Percentiles rank a stretch among this genome's conserved stretches.
Evolutionary conservation across 2,329 filamentous ascomycete species (phyloP).

Genomic region (Alternaria triticina): DNA sequence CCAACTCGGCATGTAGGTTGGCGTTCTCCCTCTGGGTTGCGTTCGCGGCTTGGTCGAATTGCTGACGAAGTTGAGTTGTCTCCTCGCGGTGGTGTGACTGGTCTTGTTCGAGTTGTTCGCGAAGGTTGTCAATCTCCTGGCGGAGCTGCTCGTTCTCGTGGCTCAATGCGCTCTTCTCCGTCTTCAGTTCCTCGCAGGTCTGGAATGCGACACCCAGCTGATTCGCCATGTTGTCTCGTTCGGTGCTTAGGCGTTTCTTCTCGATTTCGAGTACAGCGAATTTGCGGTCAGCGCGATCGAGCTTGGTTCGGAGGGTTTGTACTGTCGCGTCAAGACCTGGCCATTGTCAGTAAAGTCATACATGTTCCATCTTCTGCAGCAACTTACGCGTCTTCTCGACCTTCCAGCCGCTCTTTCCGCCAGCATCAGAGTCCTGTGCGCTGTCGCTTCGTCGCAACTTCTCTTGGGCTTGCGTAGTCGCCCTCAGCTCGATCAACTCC

Average conservation of each 20-base stretch:
- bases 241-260: constrained; percentile 66
- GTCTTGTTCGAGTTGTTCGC: constrained; percentile 41
- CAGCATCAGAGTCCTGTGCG: constrained; percentile 56
- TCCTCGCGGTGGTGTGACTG: constrained; percentile 43
- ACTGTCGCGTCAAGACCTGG: constrained; percentile 66
- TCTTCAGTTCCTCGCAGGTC: constrained; percentile 60
- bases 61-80: constrained; percentile 41
- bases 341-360: constrained; percentile 13
- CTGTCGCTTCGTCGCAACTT: constrained; percentile 54
- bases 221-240: constrained; percentile 69
- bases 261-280: constrained; percentile 68
- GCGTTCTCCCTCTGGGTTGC: constrained; percentile 43
- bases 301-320: constrained; percentile 64
- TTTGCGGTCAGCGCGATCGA: constrained; percentile 69
- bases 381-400: constrained; percentile 64
- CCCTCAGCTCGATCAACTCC: constrained; percentile 59
- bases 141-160: constrained; percentile 47
- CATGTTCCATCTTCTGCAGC: rapidly evolving
- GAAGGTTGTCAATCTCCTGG: constrained; percentile 45
- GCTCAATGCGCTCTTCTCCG: constrained; percentile 50
- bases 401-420: constrained; percentile 46
- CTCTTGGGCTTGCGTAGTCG: constrained; percentile 53
- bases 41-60: constrained; percentile 42
- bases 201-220: constrained; percentile 67
- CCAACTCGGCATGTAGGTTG: constrained; percentile 42